Conservation (phyloP, 2,329 filamentous ascomycete genomes). For the Diaporthe helianthi region DNA sequence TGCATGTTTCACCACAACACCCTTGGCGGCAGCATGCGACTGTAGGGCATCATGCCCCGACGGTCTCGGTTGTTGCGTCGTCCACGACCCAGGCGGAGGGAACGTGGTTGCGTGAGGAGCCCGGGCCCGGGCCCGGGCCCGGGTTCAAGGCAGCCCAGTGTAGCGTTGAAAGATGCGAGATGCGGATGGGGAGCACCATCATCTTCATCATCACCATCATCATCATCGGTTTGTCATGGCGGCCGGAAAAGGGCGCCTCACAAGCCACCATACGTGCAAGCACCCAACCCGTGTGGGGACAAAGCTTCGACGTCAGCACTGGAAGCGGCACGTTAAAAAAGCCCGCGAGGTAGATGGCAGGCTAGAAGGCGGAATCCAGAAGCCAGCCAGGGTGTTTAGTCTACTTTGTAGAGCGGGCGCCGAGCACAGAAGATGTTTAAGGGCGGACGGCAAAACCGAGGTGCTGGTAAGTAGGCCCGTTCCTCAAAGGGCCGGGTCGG, state of each 20-base stretch:
- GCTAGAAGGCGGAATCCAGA: not conserved
- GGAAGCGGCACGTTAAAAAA: constrained; percentile 3
- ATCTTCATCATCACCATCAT: constrained; percentile 2
- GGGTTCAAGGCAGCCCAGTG: constrained; percentile 1
- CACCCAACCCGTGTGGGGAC: constrained; percentile 9
- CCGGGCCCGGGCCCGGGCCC: not conserved
- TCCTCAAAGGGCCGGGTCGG: constrained; percentile 27
- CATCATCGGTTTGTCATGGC: constrained; percentile 30
- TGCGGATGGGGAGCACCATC: not conserved
- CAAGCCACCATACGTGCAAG: not conserved
- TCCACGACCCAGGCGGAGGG: constrained; percentile 1
- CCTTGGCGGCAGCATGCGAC: constrained; percentile 19
- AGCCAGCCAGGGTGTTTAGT: constrained; percentile 13
- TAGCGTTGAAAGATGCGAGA: constrained; percentile 9
- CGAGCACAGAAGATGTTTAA: not conserved
- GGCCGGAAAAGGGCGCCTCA: constrained; percentile 8
- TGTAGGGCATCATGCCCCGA: constrained; percentile 2
- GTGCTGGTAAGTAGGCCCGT: constrained; percentile 21
- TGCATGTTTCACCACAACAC: constrained; percentile 24
- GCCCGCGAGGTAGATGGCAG: not conserved
- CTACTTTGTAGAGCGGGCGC: not conserved
- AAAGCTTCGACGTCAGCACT: constrained; percentile 28
- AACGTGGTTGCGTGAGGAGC: not conserved
- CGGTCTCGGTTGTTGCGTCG: constrained; percentile 8
- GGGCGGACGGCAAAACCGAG: constrained; percentile 16